Percentiles rank a stretch among this genome's conserved stretches.
These are phyloP conservation scores for Trametes coccinea DNA, from an alignment of 768 basidiomycete species.

Conservation along the genomic window DNA sequence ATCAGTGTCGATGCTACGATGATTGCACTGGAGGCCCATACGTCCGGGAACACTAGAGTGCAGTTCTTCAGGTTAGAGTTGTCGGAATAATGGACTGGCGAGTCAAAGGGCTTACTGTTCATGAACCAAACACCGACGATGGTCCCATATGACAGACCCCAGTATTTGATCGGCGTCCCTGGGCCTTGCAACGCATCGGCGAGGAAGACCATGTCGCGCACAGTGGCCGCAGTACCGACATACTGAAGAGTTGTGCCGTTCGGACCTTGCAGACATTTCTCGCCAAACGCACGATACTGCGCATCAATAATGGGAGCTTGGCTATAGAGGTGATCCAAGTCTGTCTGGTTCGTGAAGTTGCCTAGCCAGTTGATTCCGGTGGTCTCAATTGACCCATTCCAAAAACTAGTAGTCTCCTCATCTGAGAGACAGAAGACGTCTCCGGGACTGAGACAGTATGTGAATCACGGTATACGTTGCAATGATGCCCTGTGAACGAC, in stretches of 20 bases:
- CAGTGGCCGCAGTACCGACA: slow-evolving; percentile 17
- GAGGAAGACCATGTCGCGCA: slow-evolving; percentile 16
- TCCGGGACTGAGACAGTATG: background rate
- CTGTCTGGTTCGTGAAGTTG: slow-evolving; percentile 17
- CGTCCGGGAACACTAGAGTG: slow-evolving; percentile 15
- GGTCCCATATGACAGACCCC: slow-evolving; percentile 20
- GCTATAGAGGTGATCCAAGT: slow-evolving; percentile 5
- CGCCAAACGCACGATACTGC: slow-evolving; percentile 5
- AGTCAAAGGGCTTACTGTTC: slow-evolving; percentile 4
- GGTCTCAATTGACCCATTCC: slow-evolving; percentile 12
- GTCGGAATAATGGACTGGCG: background rate
- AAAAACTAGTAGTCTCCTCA: slow-evolving; percentile 9
- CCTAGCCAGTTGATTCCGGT: slow-evolving; percentile 7
- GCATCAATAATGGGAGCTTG: slow-evolving; percentile 4
- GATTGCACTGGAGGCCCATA: background rate
- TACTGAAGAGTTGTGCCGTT: slow-evolving; percentile 15
- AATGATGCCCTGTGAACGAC: background rate
- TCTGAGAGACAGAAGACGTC: slow-evolving; percentile 7
- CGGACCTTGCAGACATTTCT: slow-evolving; percentile 15
- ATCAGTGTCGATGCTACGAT: background rate
- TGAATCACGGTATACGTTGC: too few species aligned
- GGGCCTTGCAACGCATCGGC: slow-evolving; percentile 15
- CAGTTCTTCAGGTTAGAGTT: too few species aligned
- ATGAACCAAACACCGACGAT: slow-evolving; percentile 12
- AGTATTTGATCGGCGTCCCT: slow-evolving; percentile 10